Evolutionary conservation across 176 grass and related monocot species (phyloP).

Genomic region (Eragrostis nindensis): DNA sequence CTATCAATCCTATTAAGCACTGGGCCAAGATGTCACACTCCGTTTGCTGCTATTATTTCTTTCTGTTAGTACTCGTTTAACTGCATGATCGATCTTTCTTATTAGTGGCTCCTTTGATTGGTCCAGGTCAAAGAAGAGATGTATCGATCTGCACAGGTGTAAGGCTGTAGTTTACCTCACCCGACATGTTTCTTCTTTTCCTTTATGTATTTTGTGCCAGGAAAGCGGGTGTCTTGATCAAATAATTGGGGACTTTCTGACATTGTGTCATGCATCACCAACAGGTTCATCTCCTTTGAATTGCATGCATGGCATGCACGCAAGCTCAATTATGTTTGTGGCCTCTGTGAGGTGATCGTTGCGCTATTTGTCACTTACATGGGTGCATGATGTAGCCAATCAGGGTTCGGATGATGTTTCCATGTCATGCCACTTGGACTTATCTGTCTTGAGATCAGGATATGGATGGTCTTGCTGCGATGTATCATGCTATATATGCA

Average conservation of each 20-base stretch:
- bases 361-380: background rate
- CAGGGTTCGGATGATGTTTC: background rate
- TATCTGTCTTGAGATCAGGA: slow-evolving; percentile 11
- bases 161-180: background rate
- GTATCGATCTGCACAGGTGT: slow-evolving; percentile 16
- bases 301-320: slow-evolving; percentile 18
- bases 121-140: slow-evolving; percentile 12
- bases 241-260: slow-evolving; percentile 45
- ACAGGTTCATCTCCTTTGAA: background rate
- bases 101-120: slow-evolving; percentile 16
- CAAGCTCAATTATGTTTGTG: slow-evolving; percentile 34
- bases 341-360: background rate
- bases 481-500: background rate
- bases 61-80: background rate
- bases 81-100: background rate
- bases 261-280: slow-evolving; percentile 26
- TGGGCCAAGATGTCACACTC: no score
- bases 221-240: slow-evolving; percentile 43
- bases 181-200: background rate
- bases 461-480: background rate
- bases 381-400: slow-evolving; percentile 5
- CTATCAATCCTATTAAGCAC: no score
- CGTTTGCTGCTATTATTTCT: background rate
- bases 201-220: background rate
- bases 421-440: slow-evolving; percentile 32